Conservation (phyloP, 139 green algal species). For the Dunaliella sp. region DNA sequence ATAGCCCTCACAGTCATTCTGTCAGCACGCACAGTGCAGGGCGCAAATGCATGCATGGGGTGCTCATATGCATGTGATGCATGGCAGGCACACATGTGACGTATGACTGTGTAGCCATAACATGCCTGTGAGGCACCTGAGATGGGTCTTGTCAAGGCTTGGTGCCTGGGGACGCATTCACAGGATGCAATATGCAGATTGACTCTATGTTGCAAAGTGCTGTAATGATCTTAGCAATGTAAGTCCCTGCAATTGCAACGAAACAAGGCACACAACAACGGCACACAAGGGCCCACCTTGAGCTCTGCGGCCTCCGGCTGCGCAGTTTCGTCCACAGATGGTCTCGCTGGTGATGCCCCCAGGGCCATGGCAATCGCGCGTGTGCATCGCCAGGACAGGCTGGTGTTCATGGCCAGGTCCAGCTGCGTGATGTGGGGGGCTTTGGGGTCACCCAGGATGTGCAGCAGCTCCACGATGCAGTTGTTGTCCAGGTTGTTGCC, state of each 20-base stretch:
- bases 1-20: too few species aligned
- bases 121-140: too few species aligned
- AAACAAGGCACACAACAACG: too few species aligned
- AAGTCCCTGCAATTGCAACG: neutral
- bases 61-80: too few species aligned
- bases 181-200: neutral
- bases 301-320: neutral
- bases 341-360: neutral
- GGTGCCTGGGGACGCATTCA: too few species aligned
- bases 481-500: constrained; percentile 40
- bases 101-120: too few species aligned
- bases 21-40: too few species aligned
- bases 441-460: constrained; percentile 12
- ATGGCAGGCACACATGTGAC: too few species aligned
- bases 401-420: constrained; percentile 14
- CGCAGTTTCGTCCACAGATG: neutral
- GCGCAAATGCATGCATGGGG: too few species aligned
- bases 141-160: too few species aligned
- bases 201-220: neutral
- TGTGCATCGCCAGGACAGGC: constrained; percentile 4
- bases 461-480: constrained; percentile 24
- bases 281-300: neutral
- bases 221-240: neutral
- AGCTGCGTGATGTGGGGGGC: constrained; percentile 28
- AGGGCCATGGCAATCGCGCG: constrained; percentile 2